Conservation (phyloP, 768 basidiomycete genomes). For the Phanerodontia chrysosporium region DNA sequence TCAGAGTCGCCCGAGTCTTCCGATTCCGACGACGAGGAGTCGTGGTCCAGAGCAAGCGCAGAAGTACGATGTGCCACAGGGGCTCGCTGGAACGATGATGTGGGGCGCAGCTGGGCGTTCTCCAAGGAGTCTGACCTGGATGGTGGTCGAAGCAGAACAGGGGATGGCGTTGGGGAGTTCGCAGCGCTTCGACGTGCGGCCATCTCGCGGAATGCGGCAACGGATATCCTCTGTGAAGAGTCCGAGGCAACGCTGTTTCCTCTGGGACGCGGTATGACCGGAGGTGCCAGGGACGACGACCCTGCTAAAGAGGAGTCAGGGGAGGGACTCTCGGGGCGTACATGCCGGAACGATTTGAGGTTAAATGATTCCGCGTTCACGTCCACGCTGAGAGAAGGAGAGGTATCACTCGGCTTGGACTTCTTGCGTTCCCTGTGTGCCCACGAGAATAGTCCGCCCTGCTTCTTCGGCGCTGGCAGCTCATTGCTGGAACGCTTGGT, state of each 20-base stretch:
- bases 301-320: slow-evolving; percentile 17
- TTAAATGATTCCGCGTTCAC: slow-evolving; percentile 49
- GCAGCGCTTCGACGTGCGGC: slow-evolving; percentile 62
- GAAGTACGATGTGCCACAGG: slow-evolving; percentile 13
- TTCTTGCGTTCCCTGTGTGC: slow-evolving; percentile 38
- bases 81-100: slow-evolving; percentile 16
- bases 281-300: slow-evolving; percentile 23
- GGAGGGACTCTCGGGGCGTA: slow-evolving; percentile 43
- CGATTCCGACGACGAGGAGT: slow-evolving; percentile 14
- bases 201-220: slow-evolving; percentile 78
- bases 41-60: slow-evolving; percentile 23
- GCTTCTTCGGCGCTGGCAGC: slow-evolving; percentile 30
- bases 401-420: slow-evolving; percentile 31
- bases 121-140: slow-evolving; percentile 19
- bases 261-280: slow-evolving; percentile 48
- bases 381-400: slow-evolving; percentile 17
- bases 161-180: slow-evolving; percentile 55
- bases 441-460: slow-evolving; percentile 39
- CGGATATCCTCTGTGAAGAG: slow-evolving; percentile 69
- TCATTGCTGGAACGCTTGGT: slow-evolving; percentile 16
- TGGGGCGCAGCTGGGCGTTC: slow-evolving; percentile 15
- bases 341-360: slow-evolving; percentile 70
- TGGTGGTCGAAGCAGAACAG: slow-evolving; percentile 32
- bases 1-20: slow-evolving; percentile 30
- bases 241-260: slow-evolving; percentile 58